phyloP scores from a whole-genome alignment of 306 rosid genomes.

The Cercis canadensis region DNA sequence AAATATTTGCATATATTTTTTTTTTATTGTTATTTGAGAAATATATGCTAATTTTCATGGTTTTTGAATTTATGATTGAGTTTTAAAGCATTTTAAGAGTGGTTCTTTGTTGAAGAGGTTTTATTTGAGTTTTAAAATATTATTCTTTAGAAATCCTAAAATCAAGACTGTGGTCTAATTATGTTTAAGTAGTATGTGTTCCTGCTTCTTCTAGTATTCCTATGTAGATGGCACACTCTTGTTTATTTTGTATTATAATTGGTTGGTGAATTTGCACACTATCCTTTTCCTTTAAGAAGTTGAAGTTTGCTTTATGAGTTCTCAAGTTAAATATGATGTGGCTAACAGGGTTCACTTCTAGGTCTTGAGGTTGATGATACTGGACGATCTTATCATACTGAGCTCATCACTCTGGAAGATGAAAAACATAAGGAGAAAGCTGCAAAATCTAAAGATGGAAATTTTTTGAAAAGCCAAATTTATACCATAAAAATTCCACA shows the following conservation, averaged over 20 bases:
- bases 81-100: too few relatives aligned
- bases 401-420: conserved; percentile 56
- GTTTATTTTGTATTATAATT: conserved; percentile 23
- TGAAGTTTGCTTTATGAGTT: conserved; percentile 41
- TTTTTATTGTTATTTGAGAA: too few relatives aligned
- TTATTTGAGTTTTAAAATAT: too few relatives aligned
- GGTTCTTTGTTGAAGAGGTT: too few relatives aligned
- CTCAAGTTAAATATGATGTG: conserved; percentile 80
- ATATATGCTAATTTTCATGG: too few relatives aligned
- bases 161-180: neutral
- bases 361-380: conserved; percentile 84
- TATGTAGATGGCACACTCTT: conserved; percentile 1
- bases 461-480: conserved; percentile 71
- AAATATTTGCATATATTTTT: too few relatives aligned
- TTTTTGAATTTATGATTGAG: too few relatives aligned
- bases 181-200: conserved; percentile 11
- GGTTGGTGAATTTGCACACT: conserved; percentile 9
- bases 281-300: neutral
- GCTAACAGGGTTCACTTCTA: conserved; percentile 99
- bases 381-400: conserved; percentile 62
- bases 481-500: conserved; percentile 79
- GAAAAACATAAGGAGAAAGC: conserved; percentile 51
- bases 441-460: conserved; percentile 68
- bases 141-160: too few relatives aligned
- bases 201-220: neutral